Base-by-base conservation (phyloP, 345 rosid genomes). In the Linum usitatissimum region DNA sequence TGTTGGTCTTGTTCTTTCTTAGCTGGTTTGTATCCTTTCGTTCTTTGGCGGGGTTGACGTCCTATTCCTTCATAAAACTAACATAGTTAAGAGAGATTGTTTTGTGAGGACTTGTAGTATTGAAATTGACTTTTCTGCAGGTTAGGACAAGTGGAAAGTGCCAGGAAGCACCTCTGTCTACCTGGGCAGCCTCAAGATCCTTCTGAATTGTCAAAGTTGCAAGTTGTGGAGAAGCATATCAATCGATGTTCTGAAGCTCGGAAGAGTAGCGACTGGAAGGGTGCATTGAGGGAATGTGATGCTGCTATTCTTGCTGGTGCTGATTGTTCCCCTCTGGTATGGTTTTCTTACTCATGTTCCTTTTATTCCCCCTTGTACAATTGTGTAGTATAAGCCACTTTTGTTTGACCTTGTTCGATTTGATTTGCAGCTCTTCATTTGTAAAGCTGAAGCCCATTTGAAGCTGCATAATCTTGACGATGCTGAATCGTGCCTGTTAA, bases 361-460 rank as follows among this genome's bases (percentile, higher is more conserved):
- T 0, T 45, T 45, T 15, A 4, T 4, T 45, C 49, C 10, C 10
- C 14, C 9, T 0, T 14, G n/a, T 42, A 48, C 40, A 63, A 39
- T 63, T 70, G 34, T 10, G 57, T 23, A 30, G 62, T 30, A 30
- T 30, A 61, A 23, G 55, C 53, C 55, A 55, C 59, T 54, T 61
- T 64, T 70, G 65, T 45, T 74, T 71, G 70, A 72, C 67, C 70
- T 66, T 72, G 64, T 74, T 66, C 64, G 61, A 67, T 80, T 74
- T 71, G 74, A 84, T 82, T 76, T 81, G 70, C 96, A 94, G 99
- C 86, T 94, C 79, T 73, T 71, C 76, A 80, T 88, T 89, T 94
- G 95, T 90, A 90, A 87, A 86, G 96, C 75, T 49, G 99, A 94
- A 82, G 99, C 96, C 59, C 79, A 77, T 69, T 58, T 90, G 69